A percentile compares a stretch with the other conserved stretches of the same genome.
Evolutionary conservation across 345 rosid genomes (phyloP).

Genomic region (Erysimum cheiranthoides): DNA sequence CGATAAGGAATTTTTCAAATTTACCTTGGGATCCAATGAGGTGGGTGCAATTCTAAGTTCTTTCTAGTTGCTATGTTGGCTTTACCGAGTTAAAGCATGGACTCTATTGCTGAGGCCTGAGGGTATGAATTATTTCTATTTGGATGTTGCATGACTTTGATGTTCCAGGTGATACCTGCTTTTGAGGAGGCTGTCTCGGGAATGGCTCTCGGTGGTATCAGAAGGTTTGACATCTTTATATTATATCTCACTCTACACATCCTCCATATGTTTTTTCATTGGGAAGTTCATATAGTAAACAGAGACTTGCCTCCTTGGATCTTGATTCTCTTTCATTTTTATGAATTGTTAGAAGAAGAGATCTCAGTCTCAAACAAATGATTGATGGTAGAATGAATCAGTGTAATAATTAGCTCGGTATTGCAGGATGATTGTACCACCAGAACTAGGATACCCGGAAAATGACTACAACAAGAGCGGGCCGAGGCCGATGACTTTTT

Average conservation of each 20-base stretch:
- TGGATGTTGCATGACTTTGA: slow-evolving; percentile 34
- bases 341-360: slow-evolving; percentile 9
- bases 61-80: background rate
- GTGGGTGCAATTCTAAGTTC: slow-evolving; percentile 42
- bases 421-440: slow-evolving; percentile 95
- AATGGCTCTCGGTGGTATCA: slow-evolving; percentile 85
- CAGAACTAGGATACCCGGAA: slow-evolving; percentile 93
- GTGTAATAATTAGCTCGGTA: slow-evolving; percentile 50
- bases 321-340: background rate
- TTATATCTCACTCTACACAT: slow-evolving; percentile 15
- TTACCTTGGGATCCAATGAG: slow-evolving; percentile 76
- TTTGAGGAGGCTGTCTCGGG: slow-evolving; percentile 94
- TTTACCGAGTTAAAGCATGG: slow-evolving; percentile 11
- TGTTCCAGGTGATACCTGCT: slow-evolving; percentile 87
- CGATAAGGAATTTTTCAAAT: slow-evolving; percentile 85
- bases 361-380: slow-evolving; percentile 2
- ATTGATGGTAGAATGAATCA: background rate
- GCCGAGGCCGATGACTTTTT: slow-evolving; percentile 87
- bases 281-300: background rate
- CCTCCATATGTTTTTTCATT: slow-evolving; percentile 13
- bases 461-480: slow-evolving; percentile 83
- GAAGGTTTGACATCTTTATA: slow-evolving; percentile 62
- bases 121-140: slow-evolving; percentile 4
- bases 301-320: slow-evolving; percentile 1
- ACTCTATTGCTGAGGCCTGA: slow-evolving; percentile 26